phyloP scores from a whole-genome alignment of 2,329 filamentous ascomycete genomes.

The Didymella exigua region DNA sequence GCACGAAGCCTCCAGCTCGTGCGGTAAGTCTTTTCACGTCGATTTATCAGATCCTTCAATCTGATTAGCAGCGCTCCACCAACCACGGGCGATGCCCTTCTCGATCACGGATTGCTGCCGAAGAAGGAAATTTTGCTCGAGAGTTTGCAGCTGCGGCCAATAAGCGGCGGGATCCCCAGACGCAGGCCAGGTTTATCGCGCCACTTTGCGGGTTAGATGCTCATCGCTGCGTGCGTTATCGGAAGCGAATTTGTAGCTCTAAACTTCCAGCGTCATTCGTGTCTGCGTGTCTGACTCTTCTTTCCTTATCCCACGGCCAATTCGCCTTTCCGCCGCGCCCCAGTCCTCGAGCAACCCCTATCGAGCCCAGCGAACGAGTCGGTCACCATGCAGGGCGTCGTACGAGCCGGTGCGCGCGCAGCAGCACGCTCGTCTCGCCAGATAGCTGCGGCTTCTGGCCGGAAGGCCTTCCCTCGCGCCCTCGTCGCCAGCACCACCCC shows the following conservation, averaged over 20 bases:
- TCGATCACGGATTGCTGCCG: slow-evolving; percentile 16
- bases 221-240: slow-evolving; percentile 37
- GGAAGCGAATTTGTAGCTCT: slow-evolving; percentile 39
- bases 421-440: slow-evolving; percentile 44
- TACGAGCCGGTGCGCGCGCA: slow-evolving; percentile 46
- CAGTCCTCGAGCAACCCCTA: slow-evolving; percentile 23
- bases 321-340: slow-evolving; percentile 27
- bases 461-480: slow-evolving; percentile 39
- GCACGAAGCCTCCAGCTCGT: not conserved
- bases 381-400: slow-evolving; percentile 47
- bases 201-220: slow-evolving; percentile 26
- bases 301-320: slow-evolving; percentile 25
- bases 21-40: not conserved
- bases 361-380: slow-evolving; percentile 34
- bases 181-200: slow-evolving; percentile 21
- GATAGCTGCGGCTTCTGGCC: slow-evolving; percentile 36
- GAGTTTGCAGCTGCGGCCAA: slow-evolving; percentile 18
- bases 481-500: slow-evolving; percentile 38
- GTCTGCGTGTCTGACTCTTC: slow-evolving; percentile 20
- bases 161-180: slow-evolving; percentile 25
- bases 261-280: slow-evolving; percentile 28
- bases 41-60: slow-evolving; percentile 17
- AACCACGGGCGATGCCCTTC: slow-evolving; percentile 13
- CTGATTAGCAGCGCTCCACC: slow-evolving; percentile 18
- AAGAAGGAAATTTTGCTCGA: slow-evolving; percentile 17